Base-by-base conservation (phyloP, 306 rosid genomes). In the Fagus crenata region DNA sequence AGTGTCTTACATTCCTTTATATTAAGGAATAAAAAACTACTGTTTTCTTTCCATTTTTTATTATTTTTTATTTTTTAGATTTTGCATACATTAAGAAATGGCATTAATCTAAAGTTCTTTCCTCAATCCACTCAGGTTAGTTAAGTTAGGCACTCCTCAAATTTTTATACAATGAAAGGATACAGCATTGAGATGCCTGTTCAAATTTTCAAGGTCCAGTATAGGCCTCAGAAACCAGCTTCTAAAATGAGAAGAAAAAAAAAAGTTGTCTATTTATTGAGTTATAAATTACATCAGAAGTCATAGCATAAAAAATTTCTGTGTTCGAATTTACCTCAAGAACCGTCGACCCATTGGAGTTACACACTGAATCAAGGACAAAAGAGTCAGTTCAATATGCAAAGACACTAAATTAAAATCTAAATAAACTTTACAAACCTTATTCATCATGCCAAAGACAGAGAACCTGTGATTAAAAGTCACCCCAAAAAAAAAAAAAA, bases 181-280 rank as follows among this genome's bases (percentile, higher is more conserved):
- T 94, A 94, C 98, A 35, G 86, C 83, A 87, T 92, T 86, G 69
- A 95, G 88, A 64, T 96, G 97, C 75, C 83, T 79, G 86, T 89
- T 90, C 82, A 95, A 87, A 84, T 73, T 85, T 81, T 87, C 96
- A 71, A 92, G 89, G 90, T 95, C 97, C 70, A 92, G 90, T 82
- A 95, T 87, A 78, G 98, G 98, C 90, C 96, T 87, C 87, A 95
- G 78, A 85, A 95, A 95, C 98, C 98, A 92, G 86, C 80, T 91
- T 84, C 98, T 95, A 78, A 68, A 63, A 82, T 31, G 77, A 61
- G 49, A 59, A 56, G 13, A 22, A 12, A 71, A 75, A 37, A 69
- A 49, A 69, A 81, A 12, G 42, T 17, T 8, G 64, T 7, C 42
- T 67, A 76, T 13, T 33, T 69, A 35, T 46, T 78, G 12, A 42